Evolutionary conservation across 495 filamentous ascomycete species (phyloP).

Genomic region (Chaetomium fimeti): DNA sequence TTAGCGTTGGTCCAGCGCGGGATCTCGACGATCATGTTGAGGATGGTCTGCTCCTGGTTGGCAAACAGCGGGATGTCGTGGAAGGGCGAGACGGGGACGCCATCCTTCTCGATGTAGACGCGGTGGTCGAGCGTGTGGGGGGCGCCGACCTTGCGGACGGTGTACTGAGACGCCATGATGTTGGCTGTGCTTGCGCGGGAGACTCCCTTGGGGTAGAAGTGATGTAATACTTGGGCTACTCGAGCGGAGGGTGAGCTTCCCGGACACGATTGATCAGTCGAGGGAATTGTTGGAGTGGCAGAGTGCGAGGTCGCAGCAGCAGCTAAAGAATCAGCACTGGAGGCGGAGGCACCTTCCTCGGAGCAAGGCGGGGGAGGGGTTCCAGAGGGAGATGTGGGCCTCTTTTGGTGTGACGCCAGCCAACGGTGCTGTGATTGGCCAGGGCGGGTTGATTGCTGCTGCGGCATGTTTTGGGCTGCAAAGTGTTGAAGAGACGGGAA

Average conservation of each 20-base stretch:
- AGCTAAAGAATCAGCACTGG: conserved; percentile 12
- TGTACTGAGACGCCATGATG: conserved; percentile 60
- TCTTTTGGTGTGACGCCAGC: conserved; percentile 34
- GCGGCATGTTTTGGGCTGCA: conserved; percentile 28
- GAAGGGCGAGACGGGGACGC: conserved; percentile 87
- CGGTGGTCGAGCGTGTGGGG: conserved; percentile 95
- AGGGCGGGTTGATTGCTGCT: conserved; percentile 22
- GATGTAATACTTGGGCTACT: conserved; percentile 56
- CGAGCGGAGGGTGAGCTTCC: conserved; percentile 46
- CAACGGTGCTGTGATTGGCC: conserved; percentile 37
- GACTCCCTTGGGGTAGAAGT: conserved; percentile 41
- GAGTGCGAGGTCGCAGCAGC: conserved; percentile 13
- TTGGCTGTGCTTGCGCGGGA: conserved; percentile 23
- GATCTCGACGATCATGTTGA: conserved; percentile 99
- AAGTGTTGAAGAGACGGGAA: not conserved
- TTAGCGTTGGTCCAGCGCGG: conserved; percentile 99
- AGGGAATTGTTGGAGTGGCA: conserved; percentile 25
- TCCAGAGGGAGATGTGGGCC: conserved; percentile 28
- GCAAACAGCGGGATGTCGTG: conserved; percentile 98
- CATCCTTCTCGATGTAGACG: conserved; percentile 97
- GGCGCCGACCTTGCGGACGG: conserved; percentile 78
- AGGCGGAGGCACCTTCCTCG: conserved; percentile 23
- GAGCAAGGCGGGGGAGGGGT: conserved; percentile 45
- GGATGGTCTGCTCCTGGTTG: conserved; percentile 85
- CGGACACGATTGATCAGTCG: conserved; percentile 37